These are phyloP conservation scores for Mycosarcoma mackinlayi DNA, from an alignment of 1,284 basidiomycete species.

Conservation along the genomic window DNA sequence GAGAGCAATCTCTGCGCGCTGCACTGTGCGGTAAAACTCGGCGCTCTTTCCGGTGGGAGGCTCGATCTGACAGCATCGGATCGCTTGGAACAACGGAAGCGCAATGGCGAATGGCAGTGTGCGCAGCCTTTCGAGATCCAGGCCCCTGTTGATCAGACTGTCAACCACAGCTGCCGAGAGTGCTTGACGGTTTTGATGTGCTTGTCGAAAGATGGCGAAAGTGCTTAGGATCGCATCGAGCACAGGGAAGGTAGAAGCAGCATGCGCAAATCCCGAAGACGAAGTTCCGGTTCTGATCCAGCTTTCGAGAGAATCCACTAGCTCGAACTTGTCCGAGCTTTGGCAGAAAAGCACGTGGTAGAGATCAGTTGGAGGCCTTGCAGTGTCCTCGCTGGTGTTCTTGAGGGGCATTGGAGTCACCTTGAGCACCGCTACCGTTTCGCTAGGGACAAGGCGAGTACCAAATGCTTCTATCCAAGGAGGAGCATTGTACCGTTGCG, in stretches of 20 bases:
- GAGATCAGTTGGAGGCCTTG: conserved; percentile 14
- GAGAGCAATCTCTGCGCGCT: conserved; percentile 78
- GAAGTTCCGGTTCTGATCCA: conserved; percentile 7
- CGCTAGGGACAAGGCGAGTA: conserved; percentile 2
- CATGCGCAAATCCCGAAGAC: background rate
- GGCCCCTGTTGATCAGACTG: conserved; percentile 73
- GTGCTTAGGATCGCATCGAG: conserved; percentile 16
- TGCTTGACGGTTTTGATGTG: background rate
- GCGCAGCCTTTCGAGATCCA: conserved; percentile 72
- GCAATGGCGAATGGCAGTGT: conserved; percentile 77
- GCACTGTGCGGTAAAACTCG: conserved; percentile 79
- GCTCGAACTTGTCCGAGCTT: background rate
- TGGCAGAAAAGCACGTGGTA: conserved; percentile 16
- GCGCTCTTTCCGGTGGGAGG: conserved; percentile 80
- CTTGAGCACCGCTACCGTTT: no score
- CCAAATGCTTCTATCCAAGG: conserved; percentile 19
- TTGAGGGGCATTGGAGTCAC: no score
- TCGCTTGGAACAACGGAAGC: conserved; percentile 82
- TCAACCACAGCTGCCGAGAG: conserved; percentile 71
- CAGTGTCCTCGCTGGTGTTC: background rate
- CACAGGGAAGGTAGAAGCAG: conserved; percentile 11
- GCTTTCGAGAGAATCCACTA: conserved; percentile 1
- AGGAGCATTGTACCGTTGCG: background rate
- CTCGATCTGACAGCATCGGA: conserved; percentile 80
- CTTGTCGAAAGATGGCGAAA: conserved; percentile 13